Evolutionary conservation across 441 rosid species (phyloP).

Genomic region (Gossypium davidsonii): DNA sequence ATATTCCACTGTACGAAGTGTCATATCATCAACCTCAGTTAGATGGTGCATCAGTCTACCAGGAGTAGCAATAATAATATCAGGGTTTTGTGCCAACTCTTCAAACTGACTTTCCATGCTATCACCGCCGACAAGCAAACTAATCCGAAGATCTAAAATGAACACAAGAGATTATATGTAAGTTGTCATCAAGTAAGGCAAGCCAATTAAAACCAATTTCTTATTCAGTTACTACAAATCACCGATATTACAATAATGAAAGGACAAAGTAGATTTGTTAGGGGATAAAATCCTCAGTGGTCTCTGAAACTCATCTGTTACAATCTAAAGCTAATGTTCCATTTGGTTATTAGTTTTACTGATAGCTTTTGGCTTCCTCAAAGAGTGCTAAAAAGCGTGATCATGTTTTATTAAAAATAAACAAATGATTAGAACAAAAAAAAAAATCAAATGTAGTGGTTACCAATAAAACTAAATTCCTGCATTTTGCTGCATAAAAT

Average conservation of each 20-base stretch:
- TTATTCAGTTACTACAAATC: not conserved
- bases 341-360: not conserved
- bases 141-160: slow-evolving; percentile 63
- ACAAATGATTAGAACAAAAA: not conserved
- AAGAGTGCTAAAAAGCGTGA: not conserved
- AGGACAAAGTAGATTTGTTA: not conserved
- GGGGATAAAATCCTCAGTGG: not conserved
- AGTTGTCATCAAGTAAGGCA: not conserved
- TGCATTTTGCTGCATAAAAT: not conserved
- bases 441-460: not conserved
- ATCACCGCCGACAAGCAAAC: slow-evolving; percentile 91
- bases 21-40: slow-evolving; percentile 86
- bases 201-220: not conserved
- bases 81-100: slow-evolving; percentile 83
- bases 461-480: not conserved
- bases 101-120: slow-evolving; percentile 91
- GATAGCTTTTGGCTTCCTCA: not conserved
- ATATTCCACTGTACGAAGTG: slow-evolving; percentile 74
- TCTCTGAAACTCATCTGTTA: not conserved
- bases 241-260: not conserved
- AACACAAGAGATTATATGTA: not conserved
- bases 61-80: slow-evolving; percentile 88
- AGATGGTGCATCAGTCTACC: slow-evolving; percentile 96
- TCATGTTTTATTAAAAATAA: too few species aligned
- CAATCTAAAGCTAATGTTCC: not conserved